Percentiles rank a stretch among this genome's conserved stretches.
These are phyloP conservation scores for Phialophora expanda DNA, from an alignment of 2,329 filamentous ascomycete species.

Conservation along the genomic window DNA sequence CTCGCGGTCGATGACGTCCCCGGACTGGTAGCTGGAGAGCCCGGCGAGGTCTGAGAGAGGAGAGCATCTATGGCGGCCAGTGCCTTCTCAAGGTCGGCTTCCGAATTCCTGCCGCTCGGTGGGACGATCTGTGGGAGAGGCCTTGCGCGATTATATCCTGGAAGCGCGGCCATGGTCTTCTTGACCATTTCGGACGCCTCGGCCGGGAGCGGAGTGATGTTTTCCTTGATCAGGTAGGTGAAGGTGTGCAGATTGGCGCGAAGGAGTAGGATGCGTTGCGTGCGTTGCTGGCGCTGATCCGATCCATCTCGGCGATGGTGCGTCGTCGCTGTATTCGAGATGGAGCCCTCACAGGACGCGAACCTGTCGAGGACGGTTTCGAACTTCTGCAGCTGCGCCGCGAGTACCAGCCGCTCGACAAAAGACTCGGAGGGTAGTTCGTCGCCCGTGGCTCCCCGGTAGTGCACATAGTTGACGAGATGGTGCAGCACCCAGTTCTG, in stretches of 20 bases:
- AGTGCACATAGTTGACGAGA: constrained; percentile 27
- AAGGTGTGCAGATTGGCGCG: constrained; percentile 10
- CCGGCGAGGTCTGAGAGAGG: background rate
- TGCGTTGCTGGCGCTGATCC: background rate
- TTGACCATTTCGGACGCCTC: background rate
- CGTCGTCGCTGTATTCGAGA: background rate
- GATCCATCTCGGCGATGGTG: background rate
- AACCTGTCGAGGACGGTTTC: constrained; percentile 1
- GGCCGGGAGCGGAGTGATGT: background rate
- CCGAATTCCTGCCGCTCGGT: background rate
- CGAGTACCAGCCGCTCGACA: constrained; percentile 4
- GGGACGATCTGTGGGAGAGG: background rate
- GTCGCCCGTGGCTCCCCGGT: constrained; percentile 20
- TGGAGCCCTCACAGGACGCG: background rate
- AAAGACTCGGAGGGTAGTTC: constrained; percentile 22
- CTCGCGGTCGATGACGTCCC: background rate
- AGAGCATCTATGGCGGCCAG: background rate
- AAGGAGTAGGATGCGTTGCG: constrained; percentile 8
- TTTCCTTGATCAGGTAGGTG: constrained; percentile 15
- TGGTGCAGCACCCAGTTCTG: constrained; percentile 40
- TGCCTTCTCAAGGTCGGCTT: constrained; percentile 6
- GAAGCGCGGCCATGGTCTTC: background rate
- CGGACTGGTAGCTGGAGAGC: background rate
- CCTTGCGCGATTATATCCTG: background rate
- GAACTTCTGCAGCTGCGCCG: constrained; percentile 9